A percentile compares a stretch with the other conserved stretches of the same genome.
phyloP scores from a whole-genome alignment of 179 eudicot genomes.

The Nepenthes alata region DNA sequence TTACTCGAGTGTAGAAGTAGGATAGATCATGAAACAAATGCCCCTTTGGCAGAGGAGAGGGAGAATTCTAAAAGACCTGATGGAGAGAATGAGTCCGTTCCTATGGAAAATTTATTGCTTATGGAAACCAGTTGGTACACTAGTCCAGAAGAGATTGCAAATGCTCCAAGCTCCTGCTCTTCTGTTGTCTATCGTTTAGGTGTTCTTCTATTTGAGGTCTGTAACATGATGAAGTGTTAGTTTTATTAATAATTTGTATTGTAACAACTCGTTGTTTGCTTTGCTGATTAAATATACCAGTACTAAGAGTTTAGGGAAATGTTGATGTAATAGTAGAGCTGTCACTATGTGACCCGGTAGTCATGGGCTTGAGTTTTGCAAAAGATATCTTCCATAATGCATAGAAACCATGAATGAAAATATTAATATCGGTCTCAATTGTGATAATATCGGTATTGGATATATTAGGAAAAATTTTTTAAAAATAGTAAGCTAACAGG shows the following conservation, averaged over 20 bases:
- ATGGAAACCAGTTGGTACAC: conserved; percentile 94
- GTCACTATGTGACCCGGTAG: too few species aligned
- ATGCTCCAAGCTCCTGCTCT: conserved; percentile 72
- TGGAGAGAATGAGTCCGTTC: conserved; percentile 49
- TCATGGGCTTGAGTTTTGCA: too few species aligned
- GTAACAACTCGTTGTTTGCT: too few species aligned
- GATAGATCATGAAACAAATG: conserved; percentile 16
- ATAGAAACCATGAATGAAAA: too few species aligned
- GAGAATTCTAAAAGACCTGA: conserved; percentile 22
- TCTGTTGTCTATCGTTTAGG: conserved; percentile 89
- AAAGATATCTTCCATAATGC: too few species aligned
- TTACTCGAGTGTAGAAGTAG: conserved; percentile 15
- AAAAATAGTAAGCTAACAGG: too few species aligned
- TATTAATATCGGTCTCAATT: too few species aligned
- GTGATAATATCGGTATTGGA: too few species aligned
- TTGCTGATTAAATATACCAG: too few species aligned
- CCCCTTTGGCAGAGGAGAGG: conserved; percentile 15
- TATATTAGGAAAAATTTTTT: too few species aligned
- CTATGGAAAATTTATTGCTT: conserved; percentile 68
- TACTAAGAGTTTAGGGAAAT: too few species aligned
- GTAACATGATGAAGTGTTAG: conserved; percentile 16
- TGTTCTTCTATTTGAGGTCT: conserved; percentile 93
- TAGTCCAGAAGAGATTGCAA: conserved; percentile 81
- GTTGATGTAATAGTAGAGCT: too few species aligned
- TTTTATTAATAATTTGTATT: background rate